Evolutionary conservation across 306 rosid genomes (phyloP).

Genomic region (Prunus campanulata): DNA sequence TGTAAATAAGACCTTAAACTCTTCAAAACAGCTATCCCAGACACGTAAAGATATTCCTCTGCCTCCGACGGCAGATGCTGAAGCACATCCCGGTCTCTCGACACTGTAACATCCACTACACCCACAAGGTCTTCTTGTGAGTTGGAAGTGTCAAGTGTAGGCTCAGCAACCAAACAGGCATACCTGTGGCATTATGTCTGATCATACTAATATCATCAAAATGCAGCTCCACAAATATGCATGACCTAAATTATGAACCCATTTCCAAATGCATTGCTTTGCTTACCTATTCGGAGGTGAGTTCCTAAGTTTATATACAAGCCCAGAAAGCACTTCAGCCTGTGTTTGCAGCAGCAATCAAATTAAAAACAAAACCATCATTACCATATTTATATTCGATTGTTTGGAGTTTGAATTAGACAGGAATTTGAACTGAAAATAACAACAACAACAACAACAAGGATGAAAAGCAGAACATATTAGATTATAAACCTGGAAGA

Average conservation of each 20-base stretch:
- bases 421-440: no score
- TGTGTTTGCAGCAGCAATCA: slow-evolving; percentile 14
- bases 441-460: background rate
- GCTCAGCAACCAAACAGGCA: slow-evolving; percentile 89
- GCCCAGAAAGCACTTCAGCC: slow-evolving; percentile 89
- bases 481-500: slow-evolving; percentile 55
- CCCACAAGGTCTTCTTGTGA: slow-evolving; percentile 57
- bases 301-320: slow-evolving; percentile 63
- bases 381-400: background rate
- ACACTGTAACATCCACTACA: slow-evolving; percentile 62
- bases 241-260: background rate
- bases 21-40: slow-evolving; percentile 74
- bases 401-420: background rate
- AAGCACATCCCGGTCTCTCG: slow-evolving; percentile 53
- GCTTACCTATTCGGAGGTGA: slow-evolving; percentile 63
- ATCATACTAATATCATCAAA: background rate
- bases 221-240: background rate
- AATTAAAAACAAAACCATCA: background rate
- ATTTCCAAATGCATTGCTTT: slow-evolving; percentile 5
- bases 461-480: background rate
- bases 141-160: slow-evolving; percentile 21
- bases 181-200: slow-evolving; percentile 36
- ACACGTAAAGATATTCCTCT: slow-evolving; percentile 66
- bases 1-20: slow-evolving; percentile 51
- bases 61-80: slow-evolving; percentile 55